These are phyloP conservation scores for Phytomonas sp. DNA, from an alignment of 208 protist species.

Conservation along the genomic window DNA sequence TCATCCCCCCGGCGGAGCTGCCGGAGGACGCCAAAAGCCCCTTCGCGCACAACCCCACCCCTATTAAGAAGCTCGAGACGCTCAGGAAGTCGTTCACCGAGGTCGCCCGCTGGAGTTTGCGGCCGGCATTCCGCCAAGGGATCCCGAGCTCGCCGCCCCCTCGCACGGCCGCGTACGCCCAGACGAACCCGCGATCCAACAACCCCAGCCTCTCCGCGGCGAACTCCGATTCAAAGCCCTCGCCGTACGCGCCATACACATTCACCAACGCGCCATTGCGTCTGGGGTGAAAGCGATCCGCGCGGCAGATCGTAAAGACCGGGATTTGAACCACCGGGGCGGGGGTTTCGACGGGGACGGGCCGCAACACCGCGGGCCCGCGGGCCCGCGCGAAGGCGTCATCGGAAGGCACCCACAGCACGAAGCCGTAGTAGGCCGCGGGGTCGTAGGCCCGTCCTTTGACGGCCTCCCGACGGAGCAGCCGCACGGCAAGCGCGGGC, in stretches of 20 bases:
- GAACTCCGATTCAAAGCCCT: conserved; percentile 55
- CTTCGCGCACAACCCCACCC: conserved; percentile 23
- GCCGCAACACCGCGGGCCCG: not conserved
- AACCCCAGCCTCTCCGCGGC: conserved; percentile 36
- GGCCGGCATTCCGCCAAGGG: conserved; percentile 50
- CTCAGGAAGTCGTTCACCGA: conserved; percentile 82
- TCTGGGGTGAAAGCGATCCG: conserved; percentile 10
- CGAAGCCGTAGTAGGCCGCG: conserved; percentile 32
- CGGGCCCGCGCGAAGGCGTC: conserved; percentile 19
- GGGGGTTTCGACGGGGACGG: conserved; percentile 18
- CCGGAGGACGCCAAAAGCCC: conserved; percentile 41
- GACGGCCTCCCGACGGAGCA: conserved; percentile 28
- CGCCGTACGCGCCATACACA: conserved; percentile 76
- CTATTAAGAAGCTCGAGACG: conserved; percentile 46
- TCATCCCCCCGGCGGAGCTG: conserved; percentile 76
- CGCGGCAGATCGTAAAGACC: conserved; percentile 36
- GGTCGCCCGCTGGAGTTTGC: conserved; percentile 46
- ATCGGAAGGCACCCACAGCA: conserved; percentile 59
- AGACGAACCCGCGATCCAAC: conserved; percentile 76
- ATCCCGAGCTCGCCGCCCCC: conserved; percentile 87
- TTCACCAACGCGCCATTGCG: conserved; percentile 38
- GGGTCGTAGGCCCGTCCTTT: conserved; percentile 20
- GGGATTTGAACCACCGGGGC: conserved; percentile 22
- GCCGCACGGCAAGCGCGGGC: conserved; percentile 9
- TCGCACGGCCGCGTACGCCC: conserved; percentile 58